A percentile compares a stretch with the other conserved stretches of the same genome.
phyloP scores from a whole-genome alignment of 2,329 filamentous ascomycete genomes.

The Cladosporium sp. region DNA sequence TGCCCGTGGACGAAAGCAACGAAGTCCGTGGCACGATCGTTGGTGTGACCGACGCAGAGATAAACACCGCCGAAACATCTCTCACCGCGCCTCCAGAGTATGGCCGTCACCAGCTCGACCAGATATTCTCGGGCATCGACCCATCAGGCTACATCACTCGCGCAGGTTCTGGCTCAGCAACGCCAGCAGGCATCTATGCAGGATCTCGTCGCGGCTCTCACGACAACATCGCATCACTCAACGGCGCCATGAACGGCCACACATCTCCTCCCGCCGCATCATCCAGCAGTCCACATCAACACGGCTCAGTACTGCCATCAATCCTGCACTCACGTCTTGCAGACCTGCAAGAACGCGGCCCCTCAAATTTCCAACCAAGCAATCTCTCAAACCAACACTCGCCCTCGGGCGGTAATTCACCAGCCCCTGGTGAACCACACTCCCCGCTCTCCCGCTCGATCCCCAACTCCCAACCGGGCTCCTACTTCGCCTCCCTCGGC shows the following conservation, averaged over 20 bases:
- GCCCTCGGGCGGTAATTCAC: constrained; percentile 31
- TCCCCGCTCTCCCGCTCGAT: constrained; percentile 20
- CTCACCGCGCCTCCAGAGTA: constrained; percentile 85
- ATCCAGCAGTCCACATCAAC: constrained; percentile 43
- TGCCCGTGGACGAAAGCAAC: constrained; percentile 83
- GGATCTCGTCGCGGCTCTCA: constrained; percentile 68
- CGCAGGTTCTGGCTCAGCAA: constrained; percentile 55
- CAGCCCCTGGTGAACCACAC: constrained; percentile 22
- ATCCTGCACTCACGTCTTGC: constrained; percentile 66
- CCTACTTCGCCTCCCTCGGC: constrained; percentile 21
- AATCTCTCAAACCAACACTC: constrained; percentile 17
- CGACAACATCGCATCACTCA: constrained; percentile 69
- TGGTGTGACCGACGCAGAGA: constrained; percentile 36
- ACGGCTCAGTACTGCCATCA: constrained; percentile 50
- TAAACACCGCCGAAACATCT: constrained; percentile 51
- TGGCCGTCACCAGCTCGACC: constrained; percentile 82
- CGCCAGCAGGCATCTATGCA: constrained; percentile 63
- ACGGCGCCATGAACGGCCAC: constrained; percentile 45
- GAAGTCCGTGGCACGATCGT: constrained; percentile 57
- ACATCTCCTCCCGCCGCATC: constrained; percentile 47
- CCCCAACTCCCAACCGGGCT: constrained; percentile 13
- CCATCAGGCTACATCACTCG: constrained; percentile 65
- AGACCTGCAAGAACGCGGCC: constrained; percentile 45
- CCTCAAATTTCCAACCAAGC: constrained; percentile 25
- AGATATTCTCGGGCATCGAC: constrained; percentile 85